Evolutionary conservation across 495 filamentous ascomycete genomes (phyloP), one percentile per base, ranked within the genome.

Genomic region (Immersiella caudata): DNA sequence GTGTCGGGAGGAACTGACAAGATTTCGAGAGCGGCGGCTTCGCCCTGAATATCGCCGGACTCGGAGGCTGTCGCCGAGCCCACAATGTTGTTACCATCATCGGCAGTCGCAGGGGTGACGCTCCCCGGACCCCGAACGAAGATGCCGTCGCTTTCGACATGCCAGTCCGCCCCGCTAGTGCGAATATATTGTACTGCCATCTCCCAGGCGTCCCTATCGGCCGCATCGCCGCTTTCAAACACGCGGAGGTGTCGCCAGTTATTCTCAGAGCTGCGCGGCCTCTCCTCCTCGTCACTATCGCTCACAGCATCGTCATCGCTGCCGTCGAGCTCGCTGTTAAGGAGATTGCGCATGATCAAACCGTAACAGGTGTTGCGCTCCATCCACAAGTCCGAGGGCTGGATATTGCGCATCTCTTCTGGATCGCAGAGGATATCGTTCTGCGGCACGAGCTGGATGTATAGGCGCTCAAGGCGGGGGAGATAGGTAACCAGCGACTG

Each of bases 181-280:
- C 70, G 66, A 26, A 83, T 56, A 51, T 75, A 79, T 55, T 79
- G 68, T 1, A 81, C 79, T 9, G 77, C 78, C 75, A 79, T 73
- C 0, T 78, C 65, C 80, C 81, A 84, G n/a, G 77, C 78, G n/a
- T 81, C 79, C 26, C 60, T 66, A 64, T 81, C 78, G 0, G 74
- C 75, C 0, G 75, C 68, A 65, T 83, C 83, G 66, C 80, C 82
- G 46, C 75, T 79, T 68, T 81, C 79, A 60, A 85, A 81, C 22
- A 72, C 69, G 18, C 74, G 70, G 35, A 85, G 72, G 24, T 71
- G 63, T 8, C 68, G 52, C 78, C 77, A 83, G 65, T 82, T 82
- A 22, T 51, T 50, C 1, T 51, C 35, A 16, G 71, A 62, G 11
- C 63, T 66, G 25, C 6, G 54, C 14, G n/a, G 35, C 9, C 14